Evolutionary conservation across 2,329 filamentous ascomycete genomes (phyloP).

Genomic region (Colletotrichum sidae): DNA sequence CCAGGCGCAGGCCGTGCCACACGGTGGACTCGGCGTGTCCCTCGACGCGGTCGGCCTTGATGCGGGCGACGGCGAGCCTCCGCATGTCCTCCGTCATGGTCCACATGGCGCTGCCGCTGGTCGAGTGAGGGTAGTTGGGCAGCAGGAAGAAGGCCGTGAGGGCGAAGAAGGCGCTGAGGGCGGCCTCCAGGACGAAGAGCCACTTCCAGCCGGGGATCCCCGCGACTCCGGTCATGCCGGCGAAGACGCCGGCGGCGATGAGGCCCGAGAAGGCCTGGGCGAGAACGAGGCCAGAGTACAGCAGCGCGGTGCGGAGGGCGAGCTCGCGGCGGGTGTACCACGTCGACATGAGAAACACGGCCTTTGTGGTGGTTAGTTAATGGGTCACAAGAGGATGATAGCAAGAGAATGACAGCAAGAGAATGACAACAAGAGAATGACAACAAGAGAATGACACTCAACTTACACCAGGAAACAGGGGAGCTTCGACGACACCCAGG

Average conservation of each 20-base stretch:
- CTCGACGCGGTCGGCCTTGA: conserved; percentile 49
- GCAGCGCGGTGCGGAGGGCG: conserved; percentile 54
- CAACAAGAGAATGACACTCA: no score
- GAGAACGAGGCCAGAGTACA: conserved; percentile 54
- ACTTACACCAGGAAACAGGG: conserved; percentile 37
- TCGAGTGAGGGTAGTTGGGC: conserved; percentile 52
- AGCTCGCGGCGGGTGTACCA: conserved; percentile 66
- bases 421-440: no score
- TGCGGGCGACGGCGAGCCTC: conserved; percentile 45
- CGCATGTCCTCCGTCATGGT: conserved; percentile 48
- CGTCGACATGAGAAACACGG: conserved; percentile 57
- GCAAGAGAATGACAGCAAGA: no score
- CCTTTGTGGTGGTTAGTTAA: conserved; percentile 17
- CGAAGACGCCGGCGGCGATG: conserved; percentile 57
- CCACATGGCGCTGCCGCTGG: conserved; percentile 51
- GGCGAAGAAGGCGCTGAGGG: conserved; percentile 44
- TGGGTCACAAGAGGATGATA: no score
- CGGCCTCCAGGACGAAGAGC: conserved; percentile 48
- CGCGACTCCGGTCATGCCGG: conserved; percentile 42
- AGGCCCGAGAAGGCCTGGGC: conserved; percentile 55
- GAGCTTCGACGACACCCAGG: conserved; percentile 38
- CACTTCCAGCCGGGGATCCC: conserved; percentile 46
- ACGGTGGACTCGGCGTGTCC: conserved; percentile 26
- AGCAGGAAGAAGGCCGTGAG: conserved; percentile 49
- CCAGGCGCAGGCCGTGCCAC: conserved; percentile 26